These are phyloP conservation scores for Cryptosporidium xiaoi DNA, from an alignment of 169 alveolate genomes.

Conservation along the genomic window DNA sequence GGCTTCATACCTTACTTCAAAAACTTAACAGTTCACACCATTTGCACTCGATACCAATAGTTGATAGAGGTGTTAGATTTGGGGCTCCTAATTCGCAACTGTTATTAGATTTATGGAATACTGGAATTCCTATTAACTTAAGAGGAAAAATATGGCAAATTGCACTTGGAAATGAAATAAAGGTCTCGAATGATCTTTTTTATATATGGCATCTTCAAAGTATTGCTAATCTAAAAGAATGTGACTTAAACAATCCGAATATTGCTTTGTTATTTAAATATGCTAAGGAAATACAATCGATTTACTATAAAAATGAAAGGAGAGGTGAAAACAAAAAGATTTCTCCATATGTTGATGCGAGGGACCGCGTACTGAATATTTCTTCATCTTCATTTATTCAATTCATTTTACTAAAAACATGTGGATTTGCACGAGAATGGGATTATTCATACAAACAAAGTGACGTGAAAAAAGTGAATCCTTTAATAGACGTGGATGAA, in stretches of 20 bases:
- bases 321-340: conserved; percentile 9
- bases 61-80: conserved; percentile 66
- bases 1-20: conserved; percentile 39
- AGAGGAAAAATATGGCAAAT: conserved; percentile 57
- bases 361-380: conserved; percentile 1
- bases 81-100: conserved; percentile 69
- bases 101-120: conserved; percentile 25
- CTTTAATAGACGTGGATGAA: conserved; percentile 30
- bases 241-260: not conserved
- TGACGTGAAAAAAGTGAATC: not conserved
- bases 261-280: conserved; percentile 8
- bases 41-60: conserved; percentile 27
- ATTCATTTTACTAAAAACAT: conserved; percentile 20
- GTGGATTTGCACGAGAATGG: conserved; percentile 55
- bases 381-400: conserved; percentile 42
- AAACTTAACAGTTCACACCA: conserved; percentile 25
- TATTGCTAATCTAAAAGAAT: conserved; percentile 11
- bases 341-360: conserved; percentile 29
- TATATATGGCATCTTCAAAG: conserved; percentile 39
- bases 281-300: conserved; percentile 58
- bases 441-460: conserved; percentile 4
- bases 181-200: conserved; percentile 46
- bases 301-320: conserved; percentile 27
- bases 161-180: conserved; percentile 37
- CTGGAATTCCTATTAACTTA: conserved; percentile 55